Conservation (phyloP, 345 rosid genomes). For the Arabidopsis suecica region DNA sequence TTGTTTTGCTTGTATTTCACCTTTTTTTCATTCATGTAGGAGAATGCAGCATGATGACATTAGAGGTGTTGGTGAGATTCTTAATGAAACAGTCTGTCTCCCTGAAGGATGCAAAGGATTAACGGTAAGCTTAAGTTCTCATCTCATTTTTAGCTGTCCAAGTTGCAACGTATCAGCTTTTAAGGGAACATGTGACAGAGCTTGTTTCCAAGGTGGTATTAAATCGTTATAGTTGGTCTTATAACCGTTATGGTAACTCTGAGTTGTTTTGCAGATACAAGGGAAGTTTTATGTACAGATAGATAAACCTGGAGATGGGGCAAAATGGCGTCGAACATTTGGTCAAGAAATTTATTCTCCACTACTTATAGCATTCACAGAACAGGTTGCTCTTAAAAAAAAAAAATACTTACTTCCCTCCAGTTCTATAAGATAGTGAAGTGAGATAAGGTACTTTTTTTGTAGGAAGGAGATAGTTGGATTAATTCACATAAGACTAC, state of each 20-base stretch:
- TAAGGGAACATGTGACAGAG: neutral
- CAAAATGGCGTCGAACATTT: conserved; percentile 86
- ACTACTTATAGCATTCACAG: conserved; percentile 81
- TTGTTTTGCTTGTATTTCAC: conserved; percentile 21
- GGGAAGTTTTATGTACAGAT: conserved; percentile 78
- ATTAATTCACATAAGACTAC: conserved; percentile 56
- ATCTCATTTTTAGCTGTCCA: conserved; percentile 19
- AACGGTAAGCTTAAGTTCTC: conserved; percentile 63
- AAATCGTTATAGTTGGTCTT: neutral
- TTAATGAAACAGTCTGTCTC: conserved; percentile 86
- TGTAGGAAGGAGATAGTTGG: conserved; percentile 73
- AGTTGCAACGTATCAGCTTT: conserved; percentile 3
- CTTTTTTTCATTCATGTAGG: conserved; percentile 48
- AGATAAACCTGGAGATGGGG: conserved; percentile 83
- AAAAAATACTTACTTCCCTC: neutral
- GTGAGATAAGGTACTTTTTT: conserved; percentile 20
- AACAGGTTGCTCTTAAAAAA: conserved; percentile 60
- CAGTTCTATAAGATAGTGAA: conserved; percentile 11
- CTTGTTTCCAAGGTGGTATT: conserved; percentile 3
- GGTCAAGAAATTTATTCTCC: conserved; percentile 95
- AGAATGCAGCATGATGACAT: conserved; percentile 81
- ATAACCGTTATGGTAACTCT: conserved; percentile 10
- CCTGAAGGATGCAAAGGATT: conserved; percentile 79
- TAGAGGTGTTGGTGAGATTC: conserved; percentile 90
- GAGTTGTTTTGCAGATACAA: conserved; percentile 60